A percentile compares a stretch with the other conserved stretches of the same genome.
These are phyloP conservation scores for Acanthamoeba culbertsoni DNA, from an alignment of 208 protist species.

Conservation along the genomic window DNA sequence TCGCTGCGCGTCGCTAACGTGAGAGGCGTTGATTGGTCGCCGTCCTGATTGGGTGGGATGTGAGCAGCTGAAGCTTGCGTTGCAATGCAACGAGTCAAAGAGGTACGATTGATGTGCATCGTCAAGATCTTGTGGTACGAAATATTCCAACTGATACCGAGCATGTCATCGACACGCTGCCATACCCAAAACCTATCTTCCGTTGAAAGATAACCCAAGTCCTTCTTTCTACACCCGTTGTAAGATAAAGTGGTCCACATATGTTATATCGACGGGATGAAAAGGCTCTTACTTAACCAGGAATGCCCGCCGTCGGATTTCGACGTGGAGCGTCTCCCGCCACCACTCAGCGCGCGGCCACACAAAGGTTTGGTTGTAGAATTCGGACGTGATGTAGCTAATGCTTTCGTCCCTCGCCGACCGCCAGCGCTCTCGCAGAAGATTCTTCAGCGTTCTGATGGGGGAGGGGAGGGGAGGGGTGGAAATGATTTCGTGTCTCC, in stretches of 20 bases:
- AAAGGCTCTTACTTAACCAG: not conserved
- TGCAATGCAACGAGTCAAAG: not conserved
- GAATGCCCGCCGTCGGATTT: not conserved
- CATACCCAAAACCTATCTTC: not conserved
- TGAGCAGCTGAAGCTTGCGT: not conserved
- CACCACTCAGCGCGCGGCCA: not conserved
- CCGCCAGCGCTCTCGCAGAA: conserved; percentile 12
- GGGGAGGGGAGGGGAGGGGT: not conserved
- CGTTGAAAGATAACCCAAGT: not conserved
- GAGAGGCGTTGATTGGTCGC: not conserved
- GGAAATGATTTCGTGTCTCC: not conserved
- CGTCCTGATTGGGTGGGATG: not conserved
- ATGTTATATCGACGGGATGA: not conserved
- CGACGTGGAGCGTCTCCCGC: not conserved
- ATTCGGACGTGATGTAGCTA: not conserved
- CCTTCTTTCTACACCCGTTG: not conserved
- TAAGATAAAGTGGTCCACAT: no score
- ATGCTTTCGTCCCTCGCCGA: not conserved
- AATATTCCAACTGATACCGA: conserved; percentile 40
- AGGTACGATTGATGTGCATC: not conserved
- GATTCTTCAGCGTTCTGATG: conserved; percentile 1
- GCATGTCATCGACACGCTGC: conserved; percentile 38
- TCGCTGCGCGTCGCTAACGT: not conserved
- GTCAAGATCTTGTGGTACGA: conserved; percentile 10
- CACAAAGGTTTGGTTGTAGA: conserved; percentile 2